Base-by-base conservation (phyloP, 345 rosid species). In the Sonneratia alba region DNA sequence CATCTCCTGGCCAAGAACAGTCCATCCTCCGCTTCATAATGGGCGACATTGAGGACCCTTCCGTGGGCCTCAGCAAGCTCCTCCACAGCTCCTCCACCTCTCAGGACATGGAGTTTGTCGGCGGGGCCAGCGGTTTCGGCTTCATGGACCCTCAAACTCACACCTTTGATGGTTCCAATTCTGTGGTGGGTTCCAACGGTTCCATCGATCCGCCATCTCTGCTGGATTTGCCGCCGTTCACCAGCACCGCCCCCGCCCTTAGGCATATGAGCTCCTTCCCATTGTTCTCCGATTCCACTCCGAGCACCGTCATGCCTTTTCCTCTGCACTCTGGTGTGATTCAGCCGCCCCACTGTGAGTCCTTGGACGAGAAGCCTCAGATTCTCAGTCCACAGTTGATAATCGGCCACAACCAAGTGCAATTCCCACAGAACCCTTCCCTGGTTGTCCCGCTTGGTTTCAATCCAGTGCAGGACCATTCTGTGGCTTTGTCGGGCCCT, bases 251-350 rank as follows among this genome's bases (percentile, higher is more conserved):
- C 93, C 89, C 62, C 66, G 63, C 42, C 91, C 92, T 0, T 87
- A 87, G 27, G 70, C 84, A 0, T 86, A 86, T 75, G 74, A 85
- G 74, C 79, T 83, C 76, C 15, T 82, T 79, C 73, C 67, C 57
- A 47, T 73, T 80, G 43, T 62, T 85, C 80, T 68, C 86, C 67
- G 86, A 81, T 75, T 80, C 89, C 18, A 79, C 78, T 75, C 83
- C 76, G 1, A 82, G 45, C 88, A 81, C 36, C 85, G 80, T 7
- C 85, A 81, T 62, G 66, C 66, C 66, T 14, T 62, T 62, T 13
- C 36, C 73, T n/a, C 47, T 70, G 32, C 73, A 22, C 18, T 43
- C 73, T n/a, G 73, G 73, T 67, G 43, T 79, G 80, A 69, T 76
- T 73, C 76, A 74, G 66, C 80, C 75, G 32, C 79, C 69, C 79